A percentile compares a stretch with the other conserved stretches of the same genome.
Evolutionary conservation across 208 protist genomes (phyloP).

Genomic region (Wallacemonas collosoma): DNA sequence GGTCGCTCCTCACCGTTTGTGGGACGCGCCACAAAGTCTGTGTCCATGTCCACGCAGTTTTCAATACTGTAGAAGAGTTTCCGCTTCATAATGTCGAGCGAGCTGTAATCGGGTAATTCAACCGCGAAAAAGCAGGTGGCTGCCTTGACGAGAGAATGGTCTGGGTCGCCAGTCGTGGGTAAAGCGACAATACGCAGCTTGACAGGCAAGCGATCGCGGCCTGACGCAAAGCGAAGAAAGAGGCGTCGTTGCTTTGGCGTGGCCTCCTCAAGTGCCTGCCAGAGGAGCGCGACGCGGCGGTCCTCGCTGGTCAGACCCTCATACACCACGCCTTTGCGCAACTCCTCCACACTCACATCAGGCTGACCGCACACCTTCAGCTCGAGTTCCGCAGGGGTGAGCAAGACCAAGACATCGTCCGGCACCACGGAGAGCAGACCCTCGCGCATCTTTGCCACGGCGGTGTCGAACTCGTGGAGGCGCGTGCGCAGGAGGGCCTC

Average conservation of each 20-base stretch:
- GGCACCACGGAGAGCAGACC: constrained; percentile 90
- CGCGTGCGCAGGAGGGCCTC: constrained; percentile 65
- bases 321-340: constrained; percentile 81
- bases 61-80: constrained; percentile 96
- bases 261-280: constrained; percentile 86
- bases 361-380: constrained; percentile 87
- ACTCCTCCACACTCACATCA: constrained; percentile 86
- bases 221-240: constrained; percentile 93
- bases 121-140: constrained; percentile 97
- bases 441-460: constrained; percentile 79
- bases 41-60: constrained; percentile 96
- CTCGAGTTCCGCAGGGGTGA: constrained; percentile 91
- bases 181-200: constrained; percentile 83
- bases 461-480: constrained; percentile 79
- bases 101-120: constrained; percentile 95
- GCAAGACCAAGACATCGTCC: constrained; percentile 74
- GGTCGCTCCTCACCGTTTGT: constrained; percentile 82
- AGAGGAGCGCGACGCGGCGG: constrained; percentile 88
- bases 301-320: constrained; percentile 84
- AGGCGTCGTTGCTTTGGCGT: constrained; percentile 81
- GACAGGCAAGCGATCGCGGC: constrained; percentile 87
- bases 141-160: constrained; percentile 84
- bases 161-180: constrained; percentile 67
- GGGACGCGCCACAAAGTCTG: constrained; percentile 86
- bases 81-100: constrained; percentile 90